These are phyloP conservation scores for Ophiostoma perfectum DNA, from an alignment of 2,329 filamentous ascomycete species.

Conservation along the genomic window DNA sequence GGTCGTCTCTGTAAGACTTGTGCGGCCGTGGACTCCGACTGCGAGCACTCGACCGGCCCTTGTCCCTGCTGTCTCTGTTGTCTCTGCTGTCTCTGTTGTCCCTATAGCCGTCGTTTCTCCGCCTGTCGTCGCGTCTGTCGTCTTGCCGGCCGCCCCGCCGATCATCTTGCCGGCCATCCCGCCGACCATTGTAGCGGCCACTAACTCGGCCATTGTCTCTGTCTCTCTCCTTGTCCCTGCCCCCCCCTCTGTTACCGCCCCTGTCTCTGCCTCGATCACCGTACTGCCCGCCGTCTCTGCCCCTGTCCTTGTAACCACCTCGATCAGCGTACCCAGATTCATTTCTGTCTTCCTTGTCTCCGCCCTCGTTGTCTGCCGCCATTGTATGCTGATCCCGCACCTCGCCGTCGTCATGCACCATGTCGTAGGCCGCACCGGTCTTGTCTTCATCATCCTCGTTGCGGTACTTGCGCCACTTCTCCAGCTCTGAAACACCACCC, in stretches of 20 bases:
- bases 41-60: background rate
- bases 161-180: slow-evolving; percentile 7
- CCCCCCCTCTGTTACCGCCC: background rate
- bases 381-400: slow-evolving; percentile 30
- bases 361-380: background rate
- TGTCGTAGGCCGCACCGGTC: slow-evolving; percentile 52
- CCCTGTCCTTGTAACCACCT: slow-evolving; percentile 21
- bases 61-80: background rate
- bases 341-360: background rate
- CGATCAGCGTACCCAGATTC: background rate
- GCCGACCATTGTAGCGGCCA: slow-evolving; percentile 22
- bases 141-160: background rate
- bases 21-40: slow-evolving; percentile 7
- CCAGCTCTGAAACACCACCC: slow-evolving; percentile 80
- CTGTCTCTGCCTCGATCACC: slow-evolving; percentile 19
- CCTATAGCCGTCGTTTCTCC: background rate
- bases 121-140: slow-evolving; percentile 6
- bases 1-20: slow-evolving; percentile 8
- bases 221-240: slow-evolving; percentile 23
- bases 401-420: slow-evolving; percentile 71
- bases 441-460: slow-evolving; percentile 50
- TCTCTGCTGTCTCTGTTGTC: background rate
- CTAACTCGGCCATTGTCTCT: slow-evolving; percentile 26
- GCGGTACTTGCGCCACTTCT: slow-evolving; percentile 87
- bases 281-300: slow-evolving; percentile 26